A percentile compares a stretch with the other conserved stretches of the same genome.
Evolutionary conservation across 257 asterid species (phyloP).

Genomic region (Nicotiana otophora): DNA sequence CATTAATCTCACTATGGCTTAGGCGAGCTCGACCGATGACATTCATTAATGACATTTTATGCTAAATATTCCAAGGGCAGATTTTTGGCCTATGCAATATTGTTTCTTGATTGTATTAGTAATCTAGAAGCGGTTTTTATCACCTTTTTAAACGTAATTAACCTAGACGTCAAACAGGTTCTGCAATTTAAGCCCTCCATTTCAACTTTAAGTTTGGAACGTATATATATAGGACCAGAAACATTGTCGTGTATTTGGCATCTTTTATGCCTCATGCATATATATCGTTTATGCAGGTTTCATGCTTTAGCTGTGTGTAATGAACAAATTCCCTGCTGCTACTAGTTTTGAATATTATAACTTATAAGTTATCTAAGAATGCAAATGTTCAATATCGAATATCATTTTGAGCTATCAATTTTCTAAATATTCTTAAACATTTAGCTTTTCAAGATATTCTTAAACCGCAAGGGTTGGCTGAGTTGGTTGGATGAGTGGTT

Average conservation of each 20-base stretch:
- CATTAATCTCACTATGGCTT: too few species aligned
- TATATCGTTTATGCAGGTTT: background rate
- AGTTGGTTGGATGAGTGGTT: too few species aligned
- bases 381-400: background rate
- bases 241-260: background rate
- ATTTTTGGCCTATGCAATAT: too few species aligned
- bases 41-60: too few species aligned
- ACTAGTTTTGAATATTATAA: background rate
- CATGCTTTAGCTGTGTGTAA: background rate
- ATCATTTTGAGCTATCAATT: background rate
- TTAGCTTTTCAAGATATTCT: too few species aligned
- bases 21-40: too few species aligned
- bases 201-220: background rate
- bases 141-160: background rate
- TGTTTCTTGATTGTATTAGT: too few species aligned
- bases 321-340: background rate
- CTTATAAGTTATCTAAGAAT: background rate
- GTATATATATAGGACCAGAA: background rate
- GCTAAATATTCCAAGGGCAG: too few species aligned
- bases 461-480: too few species aligned
- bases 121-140: too few species aligned
- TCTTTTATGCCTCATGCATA: background rate
- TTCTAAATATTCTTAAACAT: too few species aligned
- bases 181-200: background rate
- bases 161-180: background rate